Conservation (phyloP, 2,329 filamentous ascomycete species). For the Aspergillus piperis region DNA sequence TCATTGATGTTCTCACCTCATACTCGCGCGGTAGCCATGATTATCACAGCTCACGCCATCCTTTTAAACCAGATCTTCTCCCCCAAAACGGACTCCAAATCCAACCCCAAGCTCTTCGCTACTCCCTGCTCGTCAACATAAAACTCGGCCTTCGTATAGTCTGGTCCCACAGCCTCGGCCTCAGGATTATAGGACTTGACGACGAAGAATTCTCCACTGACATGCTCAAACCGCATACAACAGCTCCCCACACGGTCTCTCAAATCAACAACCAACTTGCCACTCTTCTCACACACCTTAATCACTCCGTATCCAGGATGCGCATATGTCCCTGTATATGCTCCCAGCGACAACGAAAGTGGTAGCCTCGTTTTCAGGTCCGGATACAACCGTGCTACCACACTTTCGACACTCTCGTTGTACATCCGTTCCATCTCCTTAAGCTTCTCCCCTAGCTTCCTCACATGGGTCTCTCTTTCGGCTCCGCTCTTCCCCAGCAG, state of each 20-base stretch:
- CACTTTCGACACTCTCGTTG: not conserved
- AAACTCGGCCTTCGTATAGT: constrained; percentile 16
- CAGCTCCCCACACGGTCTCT: constrained; percentile 14
- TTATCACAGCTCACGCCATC: no score
- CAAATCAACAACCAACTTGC: constrained; percentile 13
- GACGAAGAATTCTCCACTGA: constrained; percentile 24
- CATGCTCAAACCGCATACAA: constrained; percentile 17
- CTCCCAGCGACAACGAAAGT: constrained; percentile 14
- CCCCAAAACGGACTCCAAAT: constrained; percentile 17
- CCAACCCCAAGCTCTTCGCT: constrained; percentile 13
- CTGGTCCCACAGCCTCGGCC: not conserved
- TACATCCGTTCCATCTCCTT: not conserved
- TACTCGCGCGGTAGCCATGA: no score
- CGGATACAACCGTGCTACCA: constrained; percentile 17
- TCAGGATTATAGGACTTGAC: constrained; percentile 6
- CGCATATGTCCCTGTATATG: constrained; percentile 22
- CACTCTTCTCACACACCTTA: constrained; percentile 3
- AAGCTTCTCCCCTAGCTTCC: constrained; percentile 1
- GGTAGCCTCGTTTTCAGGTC: constrained; percentile 11
- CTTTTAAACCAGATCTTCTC: constrained; percentile 22
- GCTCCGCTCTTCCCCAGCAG: constrained; percentile 15
- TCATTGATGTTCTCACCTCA: no score
- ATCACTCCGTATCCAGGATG: constrained; percentile 15
- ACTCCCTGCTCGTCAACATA: constrained; percentile 13
- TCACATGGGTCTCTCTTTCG: constrained; percentile 10